Evolutionary conservation across 208 protist genomes (phyloP).

Genomic region (Trypanosoma melophagium): DNA sequence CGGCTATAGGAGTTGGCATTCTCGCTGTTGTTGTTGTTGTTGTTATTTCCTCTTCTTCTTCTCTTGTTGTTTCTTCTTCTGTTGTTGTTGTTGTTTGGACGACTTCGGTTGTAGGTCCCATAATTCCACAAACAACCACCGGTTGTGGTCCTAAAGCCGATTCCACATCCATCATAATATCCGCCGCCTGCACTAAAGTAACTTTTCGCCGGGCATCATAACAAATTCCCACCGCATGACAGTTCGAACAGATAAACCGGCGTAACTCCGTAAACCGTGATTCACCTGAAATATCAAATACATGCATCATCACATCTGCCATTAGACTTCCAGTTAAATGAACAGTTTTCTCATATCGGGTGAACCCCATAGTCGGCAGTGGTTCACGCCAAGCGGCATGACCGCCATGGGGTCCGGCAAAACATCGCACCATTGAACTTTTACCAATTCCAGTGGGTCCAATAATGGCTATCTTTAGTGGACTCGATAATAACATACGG

Average conservation of each 20-base stretch:
- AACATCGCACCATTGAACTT: constrained; percentile 47
- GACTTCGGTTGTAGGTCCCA: constrained; percentile 12
- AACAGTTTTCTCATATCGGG: constrained; percentile 42
- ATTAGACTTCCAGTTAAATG: constrained; percentile 43
- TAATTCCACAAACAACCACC: constrained; percentile 75
- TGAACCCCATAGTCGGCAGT: constrained; percentile 66
- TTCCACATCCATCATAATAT: constrained; percentile 81
- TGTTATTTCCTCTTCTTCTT: neutral
- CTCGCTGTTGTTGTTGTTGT: no score
- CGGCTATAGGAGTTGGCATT: neutral
- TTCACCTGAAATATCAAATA: constrained; percentile 74
- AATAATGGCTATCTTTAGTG: constrained; percentile 74
- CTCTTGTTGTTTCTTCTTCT: neutral
- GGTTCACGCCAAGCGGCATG: neutral
- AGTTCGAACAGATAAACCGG: constrained; percentile 69
- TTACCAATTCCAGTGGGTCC: constrained; percentile 76
- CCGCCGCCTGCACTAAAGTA: constrained; percentile 76
- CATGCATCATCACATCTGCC: constrained; percentile 57
- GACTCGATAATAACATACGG: constrained; percentile 65
- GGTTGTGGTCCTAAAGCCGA: constrained; percentile 67
- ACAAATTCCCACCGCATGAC: constrained; percentile 75
- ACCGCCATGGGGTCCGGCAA: constrained; percentile 26
- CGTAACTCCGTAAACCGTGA: constrained; percentile 70
- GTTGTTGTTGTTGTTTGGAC: neutral
- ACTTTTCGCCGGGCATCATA: constrained; percentile 73